These are phyloP conservation scores for Pythium aphanidermatum DNA, from an alignment of 352 stramenopile species.

Conservation along the genomic window DNA sequence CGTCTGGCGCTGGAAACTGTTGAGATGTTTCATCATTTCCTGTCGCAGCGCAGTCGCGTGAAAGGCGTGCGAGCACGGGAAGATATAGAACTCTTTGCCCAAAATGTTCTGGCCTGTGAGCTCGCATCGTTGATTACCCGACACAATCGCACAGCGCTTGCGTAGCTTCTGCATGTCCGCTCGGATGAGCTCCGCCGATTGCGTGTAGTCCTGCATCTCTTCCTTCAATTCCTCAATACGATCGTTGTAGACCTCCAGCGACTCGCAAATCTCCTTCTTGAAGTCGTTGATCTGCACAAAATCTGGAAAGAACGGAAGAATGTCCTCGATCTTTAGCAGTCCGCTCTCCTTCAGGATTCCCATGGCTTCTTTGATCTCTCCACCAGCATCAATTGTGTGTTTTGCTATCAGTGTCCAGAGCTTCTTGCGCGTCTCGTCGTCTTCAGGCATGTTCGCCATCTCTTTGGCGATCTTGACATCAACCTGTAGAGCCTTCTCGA, in stretches of 20 bases:
- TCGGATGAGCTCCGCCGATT: constrained; percentile 87
- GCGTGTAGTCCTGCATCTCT: constrained; percentile 92
- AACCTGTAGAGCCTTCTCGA: constrained; percentile 87
- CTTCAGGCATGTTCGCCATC: constrained; percentile 88
- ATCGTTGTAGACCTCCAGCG: constrained; percentile 88
- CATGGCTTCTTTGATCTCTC: constrained; percentile 81
- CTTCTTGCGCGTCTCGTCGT: constrained; percentile 88
- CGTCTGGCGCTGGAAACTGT: constrained; percentile 85
- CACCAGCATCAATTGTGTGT: constrained; percentile 87
- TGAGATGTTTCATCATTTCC: constrained; percentile 87
- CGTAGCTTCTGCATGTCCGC: constrained; percentile 86
- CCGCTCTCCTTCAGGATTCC: constrained; percentile 83
- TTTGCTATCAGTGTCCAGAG: constrained; percentile 93
- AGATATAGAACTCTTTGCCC: constrained; percentile 92
- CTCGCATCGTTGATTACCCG: constrained; percentile 86
- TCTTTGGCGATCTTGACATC: constrained; percentile 92
- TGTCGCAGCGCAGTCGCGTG: constrained; percentile 85
- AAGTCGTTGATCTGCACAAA: constrained; percentile 95
- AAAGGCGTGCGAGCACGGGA: constrained; percentile 93
- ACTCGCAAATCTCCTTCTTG: constrained; percentile 94
- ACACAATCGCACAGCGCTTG: constrained; percentile 81
- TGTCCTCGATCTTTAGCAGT: constrained; percentile 92
- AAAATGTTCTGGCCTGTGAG: constrained; percentile 86
- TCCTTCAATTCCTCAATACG: constrained; percentile 89
- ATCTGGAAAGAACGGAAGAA: constrained; percentile 93